Evolutionary conservation across 2,329 filamentous ascomycete species (phyloP).

Genomic region (Paramyrothecium roridum): DNA sequence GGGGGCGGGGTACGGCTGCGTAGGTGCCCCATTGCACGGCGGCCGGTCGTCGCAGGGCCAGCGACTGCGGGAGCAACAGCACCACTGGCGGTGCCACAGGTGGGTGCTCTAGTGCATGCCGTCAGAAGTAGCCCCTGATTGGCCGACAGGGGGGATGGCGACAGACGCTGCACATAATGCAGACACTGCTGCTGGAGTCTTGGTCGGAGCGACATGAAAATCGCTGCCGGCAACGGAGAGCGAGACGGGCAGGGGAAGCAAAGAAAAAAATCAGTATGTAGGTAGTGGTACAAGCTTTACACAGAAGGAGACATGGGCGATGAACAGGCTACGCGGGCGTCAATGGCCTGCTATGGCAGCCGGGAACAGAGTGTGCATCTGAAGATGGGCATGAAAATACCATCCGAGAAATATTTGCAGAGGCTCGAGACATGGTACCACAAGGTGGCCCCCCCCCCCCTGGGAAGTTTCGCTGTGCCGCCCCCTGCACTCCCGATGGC

Average conservation of each 20-base stretch:
- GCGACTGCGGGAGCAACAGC: slow-evolving; percentile 8
- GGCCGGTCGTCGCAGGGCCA: slow-evolving; percentile 1
- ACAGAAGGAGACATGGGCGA: neutral
- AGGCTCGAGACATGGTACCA: neutral
- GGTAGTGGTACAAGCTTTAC: neutral
- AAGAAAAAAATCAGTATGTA: neutral
- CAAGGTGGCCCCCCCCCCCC: too few relatives aligned
- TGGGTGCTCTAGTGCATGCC: slow-evolving; percentile 1
- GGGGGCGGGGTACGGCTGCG: slow-evolving; percentile 31
- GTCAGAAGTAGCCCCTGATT: neutral
- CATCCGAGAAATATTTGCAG: neutral
- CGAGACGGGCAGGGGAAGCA: neutral
- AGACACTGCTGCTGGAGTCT: slow-evolving; percentile 1
- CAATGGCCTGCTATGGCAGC: neutral
- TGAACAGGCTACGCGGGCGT: neutral
- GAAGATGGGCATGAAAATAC: neutral
- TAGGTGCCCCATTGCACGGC: slow-evolving; percentile 12
- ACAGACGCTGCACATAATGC: neutral
- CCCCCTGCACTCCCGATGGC: neutral
- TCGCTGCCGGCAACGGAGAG: neutral
- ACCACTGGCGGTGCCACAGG: slow-evolving; percentile 4
- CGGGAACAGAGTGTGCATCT: neutral
- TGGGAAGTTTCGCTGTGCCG: neutral
- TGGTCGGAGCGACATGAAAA: neutral
- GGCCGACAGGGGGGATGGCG: neutral